These are phyloP conservation scores for Fraxinus platypoda DNA, from an alignment of 305 asterid species.

Conservation along the genomic window DNA sequence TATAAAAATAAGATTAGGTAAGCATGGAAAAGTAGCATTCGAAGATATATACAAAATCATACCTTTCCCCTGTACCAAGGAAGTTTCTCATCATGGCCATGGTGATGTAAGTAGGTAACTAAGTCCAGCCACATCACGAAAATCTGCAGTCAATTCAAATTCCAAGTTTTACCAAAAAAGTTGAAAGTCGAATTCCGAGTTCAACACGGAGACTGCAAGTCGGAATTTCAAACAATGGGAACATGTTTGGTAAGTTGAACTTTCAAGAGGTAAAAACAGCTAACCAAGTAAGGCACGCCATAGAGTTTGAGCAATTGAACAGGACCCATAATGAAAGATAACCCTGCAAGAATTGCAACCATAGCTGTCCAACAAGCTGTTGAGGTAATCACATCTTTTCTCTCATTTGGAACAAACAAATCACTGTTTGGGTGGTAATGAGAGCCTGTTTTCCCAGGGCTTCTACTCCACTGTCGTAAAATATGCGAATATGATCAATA, in stretches of 20 bases:
- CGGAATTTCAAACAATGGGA: not conserved
- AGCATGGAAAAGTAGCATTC: not conserved
- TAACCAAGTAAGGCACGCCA: conserved; percentile 72
- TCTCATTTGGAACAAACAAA: conserved; percentile 67
- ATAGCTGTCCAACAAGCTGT: conserved; percentile 73
- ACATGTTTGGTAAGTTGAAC: not conserved
- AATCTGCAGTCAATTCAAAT: conserved; percentile 45
- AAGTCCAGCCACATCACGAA: conserved; percentile 83
- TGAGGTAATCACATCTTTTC: conserved; percentile 56
- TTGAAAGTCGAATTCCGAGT: not conserved
- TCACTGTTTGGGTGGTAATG: conserved; percentile 78
- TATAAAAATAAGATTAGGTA: not conserved
- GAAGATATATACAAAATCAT: not conserved
- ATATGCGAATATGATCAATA: not conserved
- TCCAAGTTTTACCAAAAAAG: conserved; percentile 31
- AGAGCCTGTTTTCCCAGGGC: conserved; percentile 88
- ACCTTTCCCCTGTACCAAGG: conserved; percentile 99
- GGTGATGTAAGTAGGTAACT: conserved; percentile 93
- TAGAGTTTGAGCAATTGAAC: conserved; percentile 62
- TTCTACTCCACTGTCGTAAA: conserved; percentile 61
- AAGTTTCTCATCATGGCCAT: conserved; percentile 79
- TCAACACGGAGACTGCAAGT: not conserved
- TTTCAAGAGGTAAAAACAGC: conserved; percentile 17
- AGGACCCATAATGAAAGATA: conserved; percentile 55
- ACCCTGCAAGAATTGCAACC: conserved; percentile 51